A percentile compares a stretch with the other conserved stretches of the same genome.
phyloP scores from a whole-genome alignment of 495 filamentous ascomycete species.

The Penicillium herquei region DNA sequence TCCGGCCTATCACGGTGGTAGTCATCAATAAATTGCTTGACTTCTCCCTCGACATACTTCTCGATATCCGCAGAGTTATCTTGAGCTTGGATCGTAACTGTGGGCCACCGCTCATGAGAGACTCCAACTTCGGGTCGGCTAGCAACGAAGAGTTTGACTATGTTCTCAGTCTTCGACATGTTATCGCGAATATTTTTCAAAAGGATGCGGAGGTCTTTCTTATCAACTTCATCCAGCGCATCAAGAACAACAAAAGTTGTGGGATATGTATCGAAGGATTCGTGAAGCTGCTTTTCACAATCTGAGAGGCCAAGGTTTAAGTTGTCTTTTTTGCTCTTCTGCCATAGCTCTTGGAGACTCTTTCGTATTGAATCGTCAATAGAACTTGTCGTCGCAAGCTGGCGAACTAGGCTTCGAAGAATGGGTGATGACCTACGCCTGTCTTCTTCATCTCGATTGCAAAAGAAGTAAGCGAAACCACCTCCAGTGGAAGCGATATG shows the following conservation, averaged over 20 bases:
- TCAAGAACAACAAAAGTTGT: neutral
- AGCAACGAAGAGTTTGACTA: too few species aligned
- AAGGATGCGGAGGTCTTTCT: neutral
- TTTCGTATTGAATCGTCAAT: neutral
- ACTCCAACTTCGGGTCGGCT: too few species aligned
- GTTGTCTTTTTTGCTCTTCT: neutral
- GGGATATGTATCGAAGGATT: neutral
- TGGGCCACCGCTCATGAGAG: too few species aligned
- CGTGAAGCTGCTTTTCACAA: neutral
- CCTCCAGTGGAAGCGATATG: neutral
- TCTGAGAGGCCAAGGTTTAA: neutral
- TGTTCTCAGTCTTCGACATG: neutral
- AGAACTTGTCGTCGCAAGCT: neutral
- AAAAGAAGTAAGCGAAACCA: neutral
- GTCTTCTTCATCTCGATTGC: neutral
- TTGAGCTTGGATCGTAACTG: too few species aligned
- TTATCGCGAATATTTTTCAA: neutral
- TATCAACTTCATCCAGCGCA: neutral
- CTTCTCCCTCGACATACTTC: too few species aligned
- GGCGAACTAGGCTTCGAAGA: neutral
- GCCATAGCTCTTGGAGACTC: neutral
- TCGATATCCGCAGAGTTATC: too few species aligned
- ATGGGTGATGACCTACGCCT: neutral
- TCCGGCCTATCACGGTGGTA: neutral
- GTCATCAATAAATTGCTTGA: neutral